Evolutionary conservation across 441 rosid genomes (phyloP), one percentile per base, ranked within the genome.

Genomic region (Jatropha podagrica): DNA sequence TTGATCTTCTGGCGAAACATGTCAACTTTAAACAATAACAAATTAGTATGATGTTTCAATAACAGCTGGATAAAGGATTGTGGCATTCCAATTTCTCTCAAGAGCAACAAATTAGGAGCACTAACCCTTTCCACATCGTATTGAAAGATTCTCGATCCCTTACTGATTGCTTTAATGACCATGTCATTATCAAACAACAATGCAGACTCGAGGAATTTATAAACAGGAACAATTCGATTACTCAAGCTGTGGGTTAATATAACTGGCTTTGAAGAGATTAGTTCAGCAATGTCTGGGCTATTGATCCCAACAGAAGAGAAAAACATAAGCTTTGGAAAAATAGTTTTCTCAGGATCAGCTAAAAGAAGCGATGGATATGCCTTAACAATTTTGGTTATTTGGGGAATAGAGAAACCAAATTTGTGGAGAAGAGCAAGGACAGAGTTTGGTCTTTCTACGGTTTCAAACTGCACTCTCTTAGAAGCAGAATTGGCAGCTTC

Each of bases 61-160:
- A 79, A 15, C 3, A 46, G 4, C 73, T 66, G 51, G 13, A 81
- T 27, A 48, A 74, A 66, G 20, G 58, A 54, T 54, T 54, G 20
- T 54, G 58, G 58, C 58, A 54, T 54, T 54, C 7, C 7, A 54
- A 17, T 18, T 54, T 54, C 58, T 6, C n/a, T 54, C 58, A 54
- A 54, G 8, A 54, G 1, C 20, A 18, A 17, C 4, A 54, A 15
- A 54, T 52, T 17, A 4, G 23, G 58, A 15, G 58, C 58, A 32
- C 32, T 32, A 32, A 32, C 32, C 32, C 32, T 17, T 4, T 13
- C 4, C 8, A 18, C 23, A 15, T 54, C 23, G n/a, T 18, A 0
- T 54, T 4, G 18, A 5, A 54, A 5, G 17, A 54, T 54, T 17
- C 58, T 54, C 14, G 8, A 15, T 18, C n/a, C 6, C 8, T 1